Base-by-base conservation (phyloP, 2,329 filamentous ascomycete species). In the Trichocomaceae sp. region DNA sequence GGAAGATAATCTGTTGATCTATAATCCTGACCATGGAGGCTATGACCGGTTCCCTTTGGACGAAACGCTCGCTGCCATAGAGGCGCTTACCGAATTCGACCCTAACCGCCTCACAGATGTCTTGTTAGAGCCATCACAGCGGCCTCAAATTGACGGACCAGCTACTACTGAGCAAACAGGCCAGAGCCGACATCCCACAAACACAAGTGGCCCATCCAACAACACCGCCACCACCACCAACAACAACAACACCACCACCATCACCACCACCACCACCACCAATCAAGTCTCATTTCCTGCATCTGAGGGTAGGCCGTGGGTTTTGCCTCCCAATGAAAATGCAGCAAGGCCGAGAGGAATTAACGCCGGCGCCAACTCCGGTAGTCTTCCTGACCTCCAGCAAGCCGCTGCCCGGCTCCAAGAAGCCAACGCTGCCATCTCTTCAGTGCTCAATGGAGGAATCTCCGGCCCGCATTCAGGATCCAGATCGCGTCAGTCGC, bases 1-100 rank as follows among this genome's bases (percentile, higher is more conserved):
- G n/a, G n/a, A n/a, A n/a, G n/a, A n/a, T n/a, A n/a, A n/a, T n/a
- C n/a, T n/a, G n/a, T n/a, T n/a, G n/a, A n/a, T n/a, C n/a, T n/a
- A n/a, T n/a, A n/a, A n/a, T 45, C 69, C 71, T 17, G 69, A 71
- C 45, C 68, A 68, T 17, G 39, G 68, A 12, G 44, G 46, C 23
- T 41, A 37, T 17, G 66, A 67, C 46, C 64, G 63, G 29, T 61
- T n/a, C n/a, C n/a, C n/a, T n/a, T n/a, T n/a, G n/a, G n/a, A n/a
- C n/a, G n/a, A n/a, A n/a, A n/a, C n/a, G n/a, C n/a, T n/a, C n/a
- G n/a, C n/a, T n/a, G n/a, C n/a, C n/a, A n/a, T n/a, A n/a, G n/a
- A n/a, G n/a, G n/a, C n/a, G n/a, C n/a, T n/a, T n/a, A n/a, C n/a
- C n/a, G n/a, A n/a, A n/a, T n/a, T n/a, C n/a, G n/a, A n/a, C n/a